Evolutionary conservation across 2,329 filamentous ascomycete species (phyloP).

Genomic region (Setomelanomma holmii): DNA sequence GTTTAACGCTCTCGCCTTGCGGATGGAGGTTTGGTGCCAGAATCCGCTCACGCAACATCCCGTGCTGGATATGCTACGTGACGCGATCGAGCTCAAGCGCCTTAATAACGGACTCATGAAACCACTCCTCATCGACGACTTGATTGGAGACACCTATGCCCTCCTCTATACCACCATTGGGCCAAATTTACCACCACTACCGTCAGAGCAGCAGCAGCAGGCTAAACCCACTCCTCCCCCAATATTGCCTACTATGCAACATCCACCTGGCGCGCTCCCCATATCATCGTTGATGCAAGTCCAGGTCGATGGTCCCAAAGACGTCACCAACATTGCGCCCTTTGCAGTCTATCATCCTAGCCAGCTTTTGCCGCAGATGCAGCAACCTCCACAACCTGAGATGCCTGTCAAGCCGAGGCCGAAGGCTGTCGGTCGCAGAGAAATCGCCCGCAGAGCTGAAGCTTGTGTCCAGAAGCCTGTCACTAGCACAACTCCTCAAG

Average conservation of each 20-base stretch:
- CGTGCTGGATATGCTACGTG: constrained; percentile 68
- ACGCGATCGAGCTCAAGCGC: constrained; percentile 73
- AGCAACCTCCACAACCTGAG: constrained; percentile 26
- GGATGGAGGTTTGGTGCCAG: constrained; percentile 66
- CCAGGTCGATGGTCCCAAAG: constrained; percentile 4
- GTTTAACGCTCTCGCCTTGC: constrained; percentile 65
- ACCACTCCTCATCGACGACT: constrained; percentile 82
- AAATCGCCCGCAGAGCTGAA: constrained; percentile 66
- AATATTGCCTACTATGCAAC: constrained; percentile 11
- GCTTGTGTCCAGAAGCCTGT: constrained; percentile 57
- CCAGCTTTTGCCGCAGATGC: constrained; percentile 26
- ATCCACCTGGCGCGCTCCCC: constrained; percentile 27
- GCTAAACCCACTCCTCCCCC: constrained; percentile 14
- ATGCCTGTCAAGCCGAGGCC: constrained; percentile 48
- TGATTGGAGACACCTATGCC: constrained; percentile 91
- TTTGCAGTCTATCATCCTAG: constrained; percentile 36
- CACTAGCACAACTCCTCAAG: constrained; percentile 34
- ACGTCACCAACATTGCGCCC: constrained; percentile 17
- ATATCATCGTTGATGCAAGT: constrained; percentile 42
- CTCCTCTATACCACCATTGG: constrained; percentile 74
- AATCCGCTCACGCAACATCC: constrained; percentile 56
- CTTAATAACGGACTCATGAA: constrained; percentile 91
- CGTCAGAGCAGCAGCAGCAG: constrained; percentile 50
- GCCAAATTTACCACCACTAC: constrained; percentile 61
- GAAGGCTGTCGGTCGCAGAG: constrained; percentile 66